Conservation (phyloP, 192 early-diverging fungal species). For the Phlyctochytrium planicorne region DNA sequence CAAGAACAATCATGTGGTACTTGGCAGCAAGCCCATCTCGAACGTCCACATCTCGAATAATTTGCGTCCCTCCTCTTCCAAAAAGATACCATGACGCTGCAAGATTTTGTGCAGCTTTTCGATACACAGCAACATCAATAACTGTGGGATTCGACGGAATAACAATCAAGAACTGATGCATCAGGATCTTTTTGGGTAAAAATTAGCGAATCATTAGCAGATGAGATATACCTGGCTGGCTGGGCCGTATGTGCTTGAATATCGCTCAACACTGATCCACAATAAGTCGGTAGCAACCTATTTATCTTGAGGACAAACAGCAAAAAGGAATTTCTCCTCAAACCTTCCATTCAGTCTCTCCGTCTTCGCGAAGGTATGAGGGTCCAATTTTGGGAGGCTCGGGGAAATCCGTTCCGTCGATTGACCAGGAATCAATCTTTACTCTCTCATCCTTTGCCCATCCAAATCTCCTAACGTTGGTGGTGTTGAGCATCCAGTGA, state of each 20-base stretch:
- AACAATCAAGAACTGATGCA: slow-evolving; percentile 52
- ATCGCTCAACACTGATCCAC: slow-evolving; percentile 50
- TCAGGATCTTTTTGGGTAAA: slow-evolving; percentile 32
- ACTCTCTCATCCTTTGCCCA: slow-evolving; percentile 44
- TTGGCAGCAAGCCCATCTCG: slow-evolving; percentile 33
- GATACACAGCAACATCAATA: slow-evolving; percentile 24
- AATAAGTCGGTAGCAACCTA: slow-evolving; percentile 37
- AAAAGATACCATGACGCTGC: slow-evolving; percentile 66
- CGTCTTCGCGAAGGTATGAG: slow-evolving; percentile 37
- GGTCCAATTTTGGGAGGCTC: slow-evolving; percentile 41
- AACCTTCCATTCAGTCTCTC: slow-evolving; percentile 33
- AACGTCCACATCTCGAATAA: slow-evolving; percentile 58
- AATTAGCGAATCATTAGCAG: not conserved
- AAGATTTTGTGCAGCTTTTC: slow-evolving; percentile 56
- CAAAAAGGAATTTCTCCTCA: slow-evolving; percentile 7
- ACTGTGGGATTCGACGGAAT: slow-evolving; percentile 34
- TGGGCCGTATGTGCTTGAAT: slow-evolving; percentile 68
- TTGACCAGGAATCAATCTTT: slow-evolving; percentile 37
- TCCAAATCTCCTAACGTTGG: slow-evolving; percentile 61
- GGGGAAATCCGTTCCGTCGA: slow-evolving; percentile 45
- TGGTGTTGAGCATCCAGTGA: slow-evolving; percentile 55
- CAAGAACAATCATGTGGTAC: slow-evolving; percentile 63
- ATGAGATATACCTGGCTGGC: slow-evolving; percentile 37
- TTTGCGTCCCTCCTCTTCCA: slow-evolving; percentile 58
- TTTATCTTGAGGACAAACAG: not conserved